Evolutionary conservation across 495 filamentous ascomycete genomes (phyloP).

Genomic region (Tetracladium marchalianum): DNA sequence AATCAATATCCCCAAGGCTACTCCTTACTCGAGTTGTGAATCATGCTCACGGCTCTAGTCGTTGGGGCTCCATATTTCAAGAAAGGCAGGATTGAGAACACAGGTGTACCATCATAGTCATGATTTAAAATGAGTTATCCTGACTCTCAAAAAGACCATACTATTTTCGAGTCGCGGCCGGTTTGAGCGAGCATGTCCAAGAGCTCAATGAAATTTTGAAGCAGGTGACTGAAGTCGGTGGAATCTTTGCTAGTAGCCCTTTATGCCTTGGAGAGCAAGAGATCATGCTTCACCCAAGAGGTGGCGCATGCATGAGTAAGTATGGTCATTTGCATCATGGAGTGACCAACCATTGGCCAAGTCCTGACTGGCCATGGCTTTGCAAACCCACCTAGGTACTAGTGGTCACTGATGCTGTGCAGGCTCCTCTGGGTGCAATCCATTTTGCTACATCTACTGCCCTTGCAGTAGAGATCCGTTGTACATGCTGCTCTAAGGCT

Average conservation of each 20-base stretch:
- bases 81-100: slow-evolving; percentile 45
- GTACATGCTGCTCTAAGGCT: slow-evolving; percentile 30
- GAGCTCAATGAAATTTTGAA: slow-evolving; percentile 40
- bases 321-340: slow-evolving; percentile 48
- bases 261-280: slow-evolving; percentile 45
- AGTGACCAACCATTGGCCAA: slow-evolving; percentile 55
- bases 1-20: slow-evolving; percentile 32
- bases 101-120: slow-evolving; percentile 62
- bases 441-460: slow-evolving; percentile 63
- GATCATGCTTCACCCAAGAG: slow-evolving; percentile 60
- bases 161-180: slow-evolving; percentile 46
- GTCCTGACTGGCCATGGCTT: slow-evolving; percentile 43
- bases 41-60: slow-evolving; percentile 35
- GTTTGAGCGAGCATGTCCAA: slow-evolving; percentile 41
- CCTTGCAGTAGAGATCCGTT: slow-evolving; percentile 52
- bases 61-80: slow-evolving; percentile 46
- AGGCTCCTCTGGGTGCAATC: slow-evolving; percentile 61
- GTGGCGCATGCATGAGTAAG: slow-evolving; percentile 52
- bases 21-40: slow-evolving; percentile 29
- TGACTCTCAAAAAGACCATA: slow-evolving; percentile 52
- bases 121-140: slow-evolving; percentile 52
- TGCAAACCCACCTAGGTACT: slow-evolving; percentile 46
- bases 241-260: slow-evolving; percentile 47
- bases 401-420: slow-evolving; percentile 50
- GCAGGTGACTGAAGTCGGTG: slow-evolving; percentile 45